A percentile compares a stretch with the other conserved stretches of the same genome.
phyloP scores from a whole-genome alignment of 2,329 filamentous ascomycete species.

The Tolypocladium ophioglossoides region DNA sequence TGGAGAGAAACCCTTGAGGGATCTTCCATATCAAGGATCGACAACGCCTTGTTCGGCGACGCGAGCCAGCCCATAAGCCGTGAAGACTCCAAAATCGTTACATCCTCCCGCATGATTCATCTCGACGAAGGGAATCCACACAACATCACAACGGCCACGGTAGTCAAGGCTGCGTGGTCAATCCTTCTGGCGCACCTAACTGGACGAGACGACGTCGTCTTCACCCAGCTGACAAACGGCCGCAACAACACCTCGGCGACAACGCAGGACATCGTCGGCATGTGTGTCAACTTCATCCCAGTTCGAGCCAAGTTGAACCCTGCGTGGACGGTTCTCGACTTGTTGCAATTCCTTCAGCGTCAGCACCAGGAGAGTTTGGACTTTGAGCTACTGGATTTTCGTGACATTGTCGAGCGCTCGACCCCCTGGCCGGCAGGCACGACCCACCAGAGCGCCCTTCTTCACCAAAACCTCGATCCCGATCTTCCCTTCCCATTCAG shows the following conservation, averaged over 20 bases:
- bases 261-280: conserved; percentile 27
- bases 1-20: conserved; percentile 1
- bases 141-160: conserved; percentile 21
- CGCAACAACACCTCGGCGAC: conserved; percentile 22
- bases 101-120: not conserved
- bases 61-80: not conserved
- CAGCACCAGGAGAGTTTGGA: conserved; percentile 23
- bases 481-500: conserved; percentile 37
- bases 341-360: conserved; percentile 27
- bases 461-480: conserved; percentile 46
- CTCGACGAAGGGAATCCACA: conserved; percentile 6
- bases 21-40: not conserved
- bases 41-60: not conserved
- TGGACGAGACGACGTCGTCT: conserved; percentile 26
- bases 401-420: conserved; percentile 12
- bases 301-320: conserved; percentile 23
- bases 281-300: conserved; percentile 30
- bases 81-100: not conserved
- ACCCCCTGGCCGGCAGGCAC: conserved; percentile 10
- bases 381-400: conserved; percentile 13
- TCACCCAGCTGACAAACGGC: conserved; percentile 28
- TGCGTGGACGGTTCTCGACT: conserved; percentile 22
- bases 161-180: conserved; percentile 36
- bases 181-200: conserved; percentile 24
- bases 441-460: conserved; percentile 27